phyloP scores from a whole-genome alignment of 2,329 filamentous ascomycete genomes.

The Ophiostoma sp. region DNA sequence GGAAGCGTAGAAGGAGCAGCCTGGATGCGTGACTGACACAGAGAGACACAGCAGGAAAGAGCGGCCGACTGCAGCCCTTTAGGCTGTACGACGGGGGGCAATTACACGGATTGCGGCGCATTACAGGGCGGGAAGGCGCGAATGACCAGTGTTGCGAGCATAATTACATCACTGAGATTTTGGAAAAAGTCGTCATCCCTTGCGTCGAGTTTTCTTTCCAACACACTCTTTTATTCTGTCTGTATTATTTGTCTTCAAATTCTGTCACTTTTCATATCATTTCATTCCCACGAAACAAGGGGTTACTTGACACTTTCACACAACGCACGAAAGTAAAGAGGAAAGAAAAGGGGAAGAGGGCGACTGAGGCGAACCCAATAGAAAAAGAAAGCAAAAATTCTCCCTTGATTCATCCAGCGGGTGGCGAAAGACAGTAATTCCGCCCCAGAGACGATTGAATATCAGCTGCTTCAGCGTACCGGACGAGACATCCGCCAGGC shows the following conservation, averaged over 20 bases:
- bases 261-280: background rate
- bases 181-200: background rate
- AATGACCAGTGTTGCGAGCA: background rate
- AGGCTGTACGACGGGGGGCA: background rate
- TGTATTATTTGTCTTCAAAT: no score
- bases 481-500: background rate
- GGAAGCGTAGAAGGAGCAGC: background rate
- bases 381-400: background rate
- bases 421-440: background rate
- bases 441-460: background rate
- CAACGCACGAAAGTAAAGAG: background rate
- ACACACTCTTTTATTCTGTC: background rate
- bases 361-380: background rate
- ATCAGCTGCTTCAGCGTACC: background rate
- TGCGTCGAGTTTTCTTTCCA: background rate
- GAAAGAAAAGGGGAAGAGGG: no score
- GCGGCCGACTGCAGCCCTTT: conserved; percentile 2
- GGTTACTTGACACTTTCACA: background rate
- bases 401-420: background rate
- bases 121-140: background rate
- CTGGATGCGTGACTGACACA: background rate
- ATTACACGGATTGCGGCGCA: background rate
- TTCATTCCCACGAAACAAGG: background rate
- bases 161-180: background rate
- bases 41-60: background rate